Evolutionary conservation across 345 rosid species (phyloP).

Genomic region (Hevea brasiliensis): DNA sequence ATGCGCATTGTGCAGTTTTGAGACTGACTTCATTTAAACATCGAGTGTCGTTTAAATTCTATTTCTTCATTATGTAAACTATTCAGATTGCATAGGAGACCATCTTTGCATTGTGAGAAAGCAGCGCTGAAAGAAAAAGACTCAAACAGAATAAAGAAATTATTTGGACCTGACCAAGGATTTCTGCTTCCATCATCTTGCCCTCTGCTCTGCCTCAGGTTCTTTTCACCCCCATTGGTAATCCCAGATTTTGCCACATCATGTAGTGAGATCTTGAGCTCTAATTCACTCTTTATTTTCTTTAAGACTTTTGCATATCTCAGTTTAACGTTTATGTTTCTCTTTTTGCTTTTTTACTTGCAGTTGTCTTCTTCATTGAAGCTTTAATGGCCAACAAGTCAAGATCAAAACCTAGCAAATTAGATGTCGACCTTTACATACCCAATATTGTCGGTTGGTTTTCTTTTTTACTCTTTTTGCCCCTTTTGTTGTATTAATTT

Average conservation of each 20-base stretch:
- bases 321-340: too few species aligned
- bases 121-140: neutral
- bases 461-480: neutral
- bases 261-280: too few species aligned
- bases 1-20: too few species aligned
- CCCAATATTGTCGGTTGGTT: constrained; percentile 86
- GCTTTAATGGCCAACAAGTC: constrained; percentile 60
- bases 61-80: too few species aligned
- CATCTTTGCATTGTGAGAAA: neutral
- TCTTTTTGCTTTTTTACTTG: neutral
- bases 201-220: too few species aligned
- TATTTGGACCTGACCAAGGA: neutral
- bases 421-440: constrained; percentile 74
- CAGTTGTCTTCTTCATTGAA: neutral
- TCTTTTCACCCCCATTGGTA: too few species aligned
- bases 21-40: too few species aligned
- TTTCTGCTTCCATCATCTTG: neutral
- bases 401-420: constrained; percentile 47
- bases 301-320: too few species aligned
- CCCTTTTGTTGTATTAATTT: neutral
- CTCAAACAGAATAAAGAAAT: neutral
- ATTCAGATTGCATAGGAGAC: too few species aligned
- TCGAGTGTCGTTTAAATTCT: too few species aligned
- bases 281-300: too few species aligned
- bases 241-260: too few species aligned